phyloP scores from a whole-genome alignment of 2,329 filamentous ascomycete genomes.

The Diaporthe capsici region DNA sequence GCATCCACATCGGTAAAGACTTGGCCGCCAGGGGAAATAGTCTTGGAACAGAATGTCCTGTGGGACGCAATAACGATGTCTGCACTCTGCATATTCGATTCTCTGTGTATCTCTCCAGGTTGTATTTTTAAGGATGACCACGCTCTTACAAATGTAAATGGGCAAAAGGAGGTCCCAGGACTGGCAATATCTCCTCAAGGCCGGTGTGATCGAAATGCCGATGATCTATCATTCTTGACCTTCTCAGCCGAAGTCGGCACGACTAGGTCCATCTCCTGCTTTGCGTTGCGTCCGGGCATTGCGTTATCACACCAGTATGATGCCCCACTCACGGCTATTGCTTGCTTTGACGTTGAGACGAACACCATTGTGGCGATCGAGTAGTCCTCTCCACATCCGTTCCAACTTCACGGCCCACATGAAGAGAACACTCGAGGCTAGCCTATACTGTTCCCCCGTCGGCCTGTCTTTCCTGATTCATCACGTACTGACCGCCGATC shows the following conservation, averaged over 20 bases:
- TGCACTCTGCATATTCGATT: background rate
- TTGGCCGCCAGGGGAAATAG: background rate
- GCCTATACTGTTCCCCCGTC: background rate
- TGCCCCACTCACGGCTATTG: background rate
- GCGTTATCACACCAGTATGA: background rate
- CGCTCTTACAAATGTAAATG: background rate
- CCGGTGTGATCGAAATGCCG: background rate
- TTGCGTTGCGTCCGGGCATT: background rate
- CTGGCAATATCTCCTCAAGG: background rate
- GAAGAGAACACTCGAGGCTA: background rate
- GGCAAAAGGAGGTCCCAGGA: too few species aligned
- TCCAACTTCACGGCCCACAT: slow-evolving; percentile 4
- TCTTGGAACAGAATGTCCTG: background rate
- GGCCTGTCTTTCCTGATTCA: background rate
- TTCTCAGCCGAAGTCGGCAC: background rate
- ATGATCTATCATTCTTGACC: background rate
- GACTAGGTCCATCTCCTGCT: background rate
- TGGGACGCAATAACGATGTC: too few species aligned
- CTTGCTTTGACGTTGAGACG: background rate
- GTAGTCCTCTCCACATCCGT: background rate
- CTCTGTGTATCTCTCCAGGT: background rate
- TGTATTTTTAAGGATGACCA: background rate
- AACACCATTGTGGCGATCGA: slow-evolving; percentile 10
- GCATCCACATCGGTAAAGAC: background rate
- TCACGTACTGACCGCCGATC: background rate